These are phyloP conservation scores for Trichoderma sp. DNA, from an alignment of 2,329 filamentous ascomycete species.

Conservation along the genomic window DNA sequence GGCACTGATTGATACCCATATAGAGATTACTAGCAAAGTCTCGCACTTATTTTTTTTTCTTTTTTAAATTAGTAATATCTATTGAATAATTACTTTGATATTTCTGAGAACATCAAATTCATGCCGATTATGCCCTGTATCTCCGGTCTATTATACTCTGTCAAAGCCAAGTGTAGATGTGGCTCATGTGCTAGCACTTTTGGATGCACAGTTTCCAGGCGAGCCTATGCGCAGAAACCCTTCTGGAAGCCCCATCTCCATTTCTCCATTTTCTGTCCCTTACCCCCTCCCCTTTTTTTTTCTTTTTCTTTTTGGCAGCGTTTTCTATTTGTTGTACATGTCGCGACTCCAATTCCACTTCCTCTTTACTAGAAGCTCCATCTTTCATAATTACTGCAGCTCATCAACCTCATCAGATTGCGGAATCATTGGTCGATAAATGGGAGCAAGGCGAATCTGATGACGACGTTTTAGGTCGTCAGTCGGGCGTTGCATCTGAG, in stretches of 20 bases:
- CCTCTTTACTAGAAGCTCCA: neutral
- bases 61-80: slow-evolving; percentile 7
- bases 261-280: neutral
- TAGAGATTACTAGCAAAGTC: neutral
- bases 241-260: neutral
- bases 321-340: neutral
- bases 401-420: slow-evolving; percentile 34
- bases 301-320: neutral
- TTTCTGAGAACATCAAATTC: slow-evolving; percentile 10
- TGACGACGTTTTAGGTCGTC: slow-evolving; percentile 23
- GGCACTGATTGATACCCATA: neutral
- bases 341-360: neutral
- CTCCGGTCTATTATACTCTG: slow-evolving; percentile 19
- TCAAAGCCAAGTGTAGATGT: slow-evolving; percentile 17
- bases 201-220: slow-evolving; percentile 9
- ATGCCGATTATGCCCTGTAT: neutral
- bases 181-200: slow-evolving; percentile 16
- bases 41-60: neutral
- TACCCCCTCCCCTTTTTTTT: neutral
- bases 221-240: slow-evolving; percentile 2
- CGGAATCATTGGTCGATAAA: slow-evolving; percentile 27
- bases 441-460: slow-evolving; percentile 28
- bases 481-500: slow-evolving; percentile 17
- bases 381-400: slow-evolving; percentile 28
- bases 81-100: slow-evolving; percentile 14